Evolutionary conservation across 129 eudicot species (phyloP).

Genomic region (Heracleum sosnowskyi): DNA sequence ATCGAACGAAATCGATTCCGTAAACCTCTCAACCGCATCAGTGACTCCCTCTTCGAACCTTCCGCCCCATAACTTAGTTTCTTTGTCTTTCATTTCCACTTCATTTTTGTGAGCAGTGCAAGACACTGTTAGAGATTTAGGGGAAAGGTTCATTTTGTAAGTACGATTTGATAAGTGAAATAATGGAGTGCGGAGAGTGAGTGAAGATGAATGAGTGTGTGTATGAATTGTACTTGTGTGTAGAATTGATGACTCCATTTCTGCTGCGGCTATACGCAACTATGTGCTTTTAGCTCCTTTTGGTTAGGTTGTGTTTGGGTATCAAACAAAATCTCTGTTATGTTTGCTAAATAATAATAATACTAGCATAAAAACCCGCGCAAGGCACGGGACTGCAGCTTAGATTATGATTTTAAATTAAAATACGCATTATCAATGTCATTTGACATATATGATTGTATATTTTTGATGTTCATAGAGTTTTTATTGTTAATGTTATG

Average conservation of each 20-base stretch:
- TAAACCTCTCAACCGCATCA: conserved; percentile 83
- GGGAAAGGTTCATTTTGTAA: not conserved
- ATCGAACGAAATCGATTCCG: conserved; percentile 86
- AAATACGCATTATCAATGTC: too few species aligned
- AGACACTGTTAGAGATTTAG: not conserved
- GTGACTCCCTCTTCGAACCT: conserved; percentile 88
- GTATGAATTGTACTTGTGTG: not conserved
- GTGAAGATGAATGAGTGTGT: not conserved
- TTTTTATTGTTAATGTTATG: too few species aligned
- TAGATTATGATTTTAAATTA: too few species aligned
- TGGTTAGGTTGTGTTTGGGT: not conserved
- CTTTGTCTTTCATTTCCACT: conserved; percentile 29
- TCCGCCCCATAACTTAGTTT: conserved; percentile 91
- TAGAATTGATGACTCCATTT: not conserved
- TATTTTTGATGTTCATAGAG: too few species aligned
- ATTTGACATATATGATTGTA: too few species aligned
- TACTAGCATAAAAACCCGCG: too few species aligned
- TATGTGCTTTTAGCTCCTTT: not conserved
- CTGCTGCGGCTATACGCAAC: not conserved
- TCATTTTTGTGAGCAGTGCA: conserved; percentile 26
- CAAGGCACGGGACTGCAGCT: too few species aligned
- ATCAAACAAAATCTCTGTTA: too few species aligned
- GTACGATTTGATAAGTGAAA: not conserved
- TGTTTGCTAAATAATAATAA: too few species aligned
- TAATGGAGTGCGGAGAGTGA: not conserved